Evolutionary conservation across 163 green algal species (phyloP).

Genomic region (Trebouxia gelatinosa): DNA sequence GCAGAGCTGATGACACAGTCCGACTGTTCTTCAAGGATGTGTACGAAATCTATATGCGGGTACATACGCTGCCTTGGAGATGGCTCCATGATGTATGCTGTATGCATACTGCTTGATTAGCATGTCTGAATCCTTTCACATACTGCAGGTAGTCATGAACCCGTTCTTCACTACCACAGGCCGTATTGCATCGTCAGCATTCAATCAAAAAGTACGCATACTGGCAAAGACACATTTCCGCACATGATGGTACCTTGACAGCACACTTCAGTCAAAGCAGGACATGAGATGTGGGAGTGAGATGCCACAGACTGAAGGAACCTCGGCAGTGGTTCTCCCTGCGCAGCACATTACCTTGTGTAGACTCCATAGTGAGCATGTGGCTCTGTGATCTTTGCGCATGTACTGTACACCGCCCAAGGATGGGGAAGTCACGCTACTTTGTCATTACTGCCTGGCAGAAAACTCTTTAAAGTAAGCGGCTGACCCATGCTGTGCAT

Average conservation of each 20-base stretch:
- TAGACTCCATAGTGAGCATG: too few species aligned
- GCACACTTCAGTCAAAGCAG: not conserved
- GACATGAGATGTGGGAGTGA: too few species aligned
- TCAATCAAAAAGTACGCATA: slow-evolving; percentile 60
- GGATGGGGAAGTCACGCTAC: too few species aligned
- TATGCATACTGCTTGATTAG: not conserved
- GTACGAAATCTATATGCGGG: slow-evolving; percentile 84
- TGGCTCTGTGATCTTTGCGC: too few species aligned
- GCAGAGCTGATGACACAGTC: slow-evolving; percentile 79
- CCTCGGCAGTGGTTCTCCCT: too few species aligned
- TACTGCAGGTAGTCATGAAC: slow-evolving; percentile 80
- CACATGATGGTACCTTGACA: not conserved
- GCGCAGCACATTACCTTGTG: too few species aligned
- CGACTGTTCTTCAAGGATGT: slow-evolving; percentile 88
- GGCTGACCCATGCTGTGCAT: too few species aligned
- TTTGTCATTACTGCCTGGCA: too few species aligned
- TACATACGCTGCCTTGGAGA: slow-evolving; percentile 26
- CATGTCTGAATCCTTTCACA: not conserved
- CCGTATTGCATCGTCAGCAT: slow-evolving; percentile 71
- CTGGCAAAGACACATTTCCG: slow-evolving; percentile 21
- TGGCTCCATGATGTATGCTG: not conserved
- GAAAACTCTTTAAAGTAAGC: too few species aligned
- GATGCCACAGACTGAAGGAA: too few species aligned
- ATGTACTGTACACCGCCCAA: too few species aligned
- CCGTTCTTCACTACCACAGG: slow-evolving; percentile 79